Evolutionary conservation across 2,329 filamentous ascomycete genomes (phyloP).

Genomic region (Colletotrichum cordylinicola): DNA sequence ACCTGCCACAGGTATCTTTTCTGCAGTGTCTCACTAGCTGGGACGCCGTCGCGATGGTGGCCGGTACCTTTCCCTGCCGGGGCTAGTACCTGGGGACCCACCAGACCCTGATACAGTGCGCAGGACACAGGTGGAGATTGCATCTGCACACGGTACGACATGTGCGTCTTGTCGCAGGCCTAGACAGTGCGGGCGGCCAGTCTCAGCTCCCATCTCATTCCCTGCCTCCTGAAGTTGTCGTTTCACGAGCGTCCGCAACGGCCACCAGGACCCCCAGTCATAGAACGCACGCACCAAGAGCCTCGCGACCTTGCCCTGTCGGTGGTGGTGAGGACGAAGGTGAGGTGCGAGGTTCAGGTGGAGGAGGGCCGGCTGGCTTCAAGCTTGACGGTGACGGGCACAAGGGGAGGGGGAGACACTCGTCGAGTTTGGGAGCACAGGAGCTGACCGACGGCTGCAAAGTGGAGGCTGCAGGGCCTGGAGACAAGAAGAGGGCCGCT

Average conservation of each 20-base stretch:
- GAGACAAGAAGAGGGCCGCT: not conserved
- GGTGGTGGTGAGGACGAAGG: constrained; percentile 10
- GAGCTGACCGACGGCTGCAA: not conserved
- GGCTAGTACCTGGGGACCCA: constrained; percentile 4
- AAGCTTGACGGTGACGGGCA: not conserved
- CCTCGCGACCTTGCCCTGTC: constrained; percentile 18
- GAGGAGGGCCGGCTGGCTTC: not conserved
- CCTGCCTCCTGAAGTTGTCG: constrained; percentile 15
- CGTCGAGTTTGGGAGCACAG: not conserved
- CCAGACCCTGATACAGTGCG: constrained; percentile 17
- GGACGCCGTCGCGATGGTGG: not conserved
- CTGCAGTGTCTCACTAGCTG: constrained; percentile 13
- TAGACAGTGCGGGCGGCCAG: constrained; percentile 1
- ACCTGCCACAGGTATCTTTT: constrained; percentile 22
- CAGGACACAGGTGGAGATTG: not conserved
- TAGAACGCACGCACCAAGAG: constrained; percentile 2
- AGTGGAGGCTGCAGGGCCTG: constrained; percentile 2
- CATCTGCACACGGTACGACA: not conserved
- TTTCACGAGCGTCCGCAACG: constrained; percentile 22
- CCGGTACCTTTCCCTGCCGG: constrained; percentile 7
- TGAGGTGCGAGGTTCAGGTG: not conserved
- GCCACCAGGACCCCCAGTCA: constrained; percentile 15
- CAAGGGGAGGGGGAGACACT: not conserved
- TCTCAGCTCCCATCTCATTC: constrained; percentile 11
- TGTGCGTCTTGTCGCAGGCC: rapidly evolving